Evolutionary conservation across 2,329 filamentous ascomycete species (phyloP).

Genomic region (Colletotrichum sp.): DNA sequence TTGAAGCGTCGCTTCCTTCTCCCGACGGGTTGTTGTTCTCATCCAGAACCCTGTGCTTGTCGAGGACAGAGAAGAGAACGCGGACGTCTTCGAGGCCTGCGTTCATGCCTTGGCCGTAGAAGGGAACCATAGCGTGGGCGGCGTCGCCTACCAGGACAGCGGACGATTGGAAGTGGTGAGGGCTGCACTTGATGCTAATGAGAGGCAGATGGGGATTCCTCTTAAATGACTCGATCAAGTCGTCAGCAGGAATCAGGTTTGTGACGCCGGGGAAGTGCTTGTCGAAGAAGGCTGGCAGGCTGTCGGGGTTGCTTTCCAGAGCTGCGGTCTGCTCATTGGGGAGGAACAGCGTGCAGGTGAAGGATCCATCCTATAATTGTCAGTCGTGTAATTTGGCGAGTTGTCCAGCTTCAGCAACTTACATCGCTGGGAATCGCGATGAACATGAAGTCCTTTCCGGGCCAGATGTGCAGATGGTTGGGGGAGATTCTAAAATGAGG

Average conservation of each 20-base stretch:
- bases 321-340: constrained; percentile 71
- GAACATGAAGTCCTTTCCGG: constrained; percentile 94
- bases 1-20: constrained; percentile 49
- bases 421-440: constrained; percentile 86
- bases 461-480: constrained; percentile 97
- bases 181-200: constrained; percentile 90
- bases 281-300: constrained; percentile 77
- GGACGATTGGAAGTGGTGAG: constrained; percentile 79
- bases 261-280: constrained; percentile 87
- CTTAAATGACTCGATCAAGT: constrained; percentile 76
- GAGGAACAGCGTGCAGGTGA: constrained; percentile 94
- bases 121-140: constrained; percentile 97
- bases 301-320: constrained; percentile 67
- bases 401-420: constrained; percentile 25
- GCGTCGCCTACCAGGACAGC: constrained; percentile 91
- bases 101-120: constrained; percentile 99
- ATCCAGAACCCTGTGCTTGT: constrained; percentile 61
- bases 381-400: accelerated
- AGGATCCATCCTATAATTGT: constrained; percentile 74
- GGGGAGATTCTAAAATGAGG: constrained; percentile 78
- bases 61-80: constrained; percentile 82
- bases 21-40: constrained; percentile 47
- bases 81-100: constrained; percentile 93
- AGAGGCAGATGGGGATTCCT: constrained; percentile 89
- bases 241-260: constrained; percentile 67